These are phyloP conservation scores for Plasmodium berghei DNA, from an alignment of 169 alveolate genomes.

Conservation along the genomic window DNA sequence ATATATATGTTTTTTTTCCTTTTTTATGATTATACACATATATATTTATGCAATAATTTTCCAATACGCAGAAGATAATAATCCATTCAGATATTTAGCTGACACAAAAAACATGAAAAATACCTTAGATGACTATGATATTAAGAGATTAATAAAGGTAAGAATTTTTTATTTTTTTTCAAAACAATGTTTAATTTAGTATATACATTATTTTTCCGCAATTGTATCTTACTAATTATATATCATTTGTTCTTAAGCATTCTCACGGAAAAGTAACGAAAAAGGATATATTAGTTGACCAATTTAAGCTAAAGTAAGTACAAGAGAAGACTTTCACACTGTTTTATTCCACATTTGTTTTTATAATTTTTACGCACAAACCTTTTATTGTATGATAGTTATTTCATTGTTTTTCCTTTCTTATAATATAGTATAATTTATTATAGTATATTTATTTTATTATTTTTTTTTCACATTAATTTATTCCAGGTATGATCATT, in stretches of 20 bases:
- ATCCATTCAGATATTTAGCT: constrained; percentile 56
- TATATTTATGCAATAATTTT: not conserved
- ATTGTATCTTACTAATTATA: not conserved
- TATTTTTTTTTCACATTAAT: not conserved
- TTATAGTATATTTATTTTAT: not conserved
- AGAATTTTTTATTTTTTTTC: constrained; percentile 6
- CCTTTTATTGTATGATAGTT: not conserved
- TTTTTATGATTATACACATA: not conserved
- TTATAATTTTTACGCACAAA: not conserved
- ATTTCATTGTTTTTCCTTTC: not conserved
- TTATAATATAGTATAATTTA: not conserved
- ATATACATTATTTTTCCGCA: not conserved
- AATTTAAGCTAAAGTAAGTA: constrained; percentile 40
- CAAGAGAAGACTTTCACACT: not conserved
- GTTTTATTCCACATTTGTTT: not conserved
- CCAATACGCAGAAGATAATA: constrained; percentile 38
- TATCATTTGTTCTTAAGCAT: constrained; percentile 57
- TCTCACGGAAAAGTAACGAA: constrained; percentile 73
- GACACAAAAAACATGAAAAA: constrained; percentile 46
- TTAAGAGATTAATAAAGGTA: constrained; percentile 74
- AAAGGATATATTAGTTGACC: constrained; percentile 73
- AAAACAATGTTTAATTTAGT: not conserved
- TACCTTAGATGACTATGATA: constrained; percentile 50
- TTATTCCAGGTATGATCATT: constrained; percentile 45
- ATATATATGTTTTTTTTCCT: not conserved